Percentiles rank a stretch among this genome's conserved stretches.
These are phyloP conservation scores for Claviceps cyperi DNA, from an alignment of 2,329 filamentous ascomycete species.

Conservation along the genomic window DNA sequence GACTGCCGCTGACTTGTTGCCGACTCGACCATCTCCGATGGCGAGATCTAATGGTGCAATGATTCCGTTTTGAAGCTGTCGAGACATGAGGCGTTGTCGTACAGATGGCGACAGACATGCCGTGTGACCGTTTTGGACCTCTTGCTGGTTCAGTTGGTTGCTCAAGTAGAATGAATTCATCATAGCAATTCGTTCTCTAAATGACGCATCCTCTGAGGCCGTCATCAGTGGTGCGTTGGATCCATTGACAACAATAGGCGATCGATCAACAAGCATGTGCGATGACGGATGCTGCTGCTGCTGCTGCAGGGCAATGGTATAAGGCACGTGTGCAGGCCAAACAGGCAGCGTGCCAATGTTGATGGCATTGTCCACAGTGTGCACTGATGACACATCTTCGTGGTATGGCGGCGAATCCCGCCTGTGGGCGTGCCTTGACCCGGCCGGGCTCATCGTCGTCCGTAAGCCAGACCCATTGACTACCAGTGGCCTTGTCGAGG, in stretches of 20 bases:
- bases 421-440: constrained; percentile 8
- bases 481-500: constrained; percentile 31
- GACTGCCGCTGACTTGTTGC: constrained; percentile 16
- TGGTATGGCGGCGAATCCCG: constrained; percentile 1
- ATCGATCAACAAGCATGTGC: constrained; percentile 11
- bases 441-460: constrained; percentile 12
- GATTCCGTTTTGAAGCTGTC: constrained; percentile 30
- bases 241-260: constrained; percentile 24
- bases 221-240: constrained; percentile 11
- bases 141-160: constrained; percentile 16
- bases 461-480: constrained; percentile 34
- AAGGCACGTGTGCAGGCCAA: constrained; percentile 1
- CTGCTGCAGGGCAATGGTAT: constrained; percentile 3
- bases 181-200: constrained; percentile 26
- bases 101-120: constrained; percentile 19
- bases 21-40: constrained; percentile 27
- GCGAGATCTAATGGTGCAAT: constrained; percentile 44
- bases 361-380: constrained; percentile 14
- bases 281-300: neutral
- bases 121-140: constrained; percentile 14
- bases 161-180: constrained; percentile 21
- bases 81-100: constrained; percentile 23
- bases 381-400: constrained; percentile 10
- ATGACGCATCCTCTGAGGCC: constrained; percentile 23
- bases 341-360: constrained; percentile 11